These are phyloP conservation scores for Solanum raphanifolium DNA, from an alignment of 257 asterid genomes.

Conservation along the genomic window DNA sequence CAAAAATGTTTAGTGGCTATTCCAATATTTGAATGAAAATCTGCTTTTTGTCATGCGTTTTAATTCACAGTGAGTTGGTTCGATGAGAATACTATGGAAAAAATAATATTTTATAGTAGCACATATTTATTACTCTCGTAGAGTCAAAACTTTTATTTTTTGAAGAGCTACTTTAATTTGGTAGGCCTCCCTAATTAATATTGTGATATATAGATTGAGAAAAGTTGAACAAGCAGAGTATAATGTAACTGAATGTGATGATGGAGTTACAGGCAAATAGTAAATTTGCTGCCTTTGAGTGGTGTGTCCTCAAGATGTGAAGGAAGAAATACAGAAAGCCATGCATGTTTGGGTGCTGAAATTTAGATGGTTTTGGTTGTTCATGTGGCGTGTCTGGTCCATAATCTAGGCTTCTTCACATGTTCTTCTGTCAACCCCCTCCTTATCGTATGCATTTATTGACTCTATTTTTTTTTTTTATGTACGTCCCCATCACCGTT, in stretches of 20 bases:
- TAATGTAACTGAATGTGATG: background rate
- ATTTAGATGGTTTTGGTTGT: background rate
- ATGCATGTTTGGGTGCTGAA: background rate
- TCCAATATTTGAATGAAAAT: background rate
- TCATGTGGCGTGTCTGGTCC: background rate
- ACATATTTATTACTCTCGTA: background rate
- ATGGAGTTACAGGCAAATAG: background rate
- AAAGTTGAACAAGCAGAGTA: background rate
- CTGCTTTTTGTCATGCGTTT: too few relatives aligned
- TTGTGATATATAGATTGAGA: background rate
- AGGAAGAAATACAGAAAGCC: background rate
- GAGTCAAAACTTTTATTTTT: background rate
- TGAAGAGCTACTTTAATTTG: background rate
- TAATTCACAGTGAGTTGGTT: too few relatives aligned
- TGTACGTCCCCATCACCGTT: background rate
- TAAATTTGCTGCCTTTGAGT: background rate
- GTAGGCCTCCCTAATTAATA: background rate
- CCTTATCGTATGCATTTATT: background rate
- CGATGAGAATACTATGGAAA: too few relatives aligned
- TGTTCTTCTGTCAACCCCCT: background rate
- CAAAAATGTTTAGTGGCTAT: background rate
- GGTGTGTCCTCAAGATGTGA: background rate
- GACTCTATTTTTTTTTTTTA: background rate
- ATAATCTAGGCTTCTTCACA: background rate
- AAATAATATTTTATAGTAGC: background rate